Evolutionary conservation across 495 filamentous ascomycete species (phyloP), one percentile per base, ranked within the genome.

Genomic region (Hypoxylon fragiforme): DNA sequence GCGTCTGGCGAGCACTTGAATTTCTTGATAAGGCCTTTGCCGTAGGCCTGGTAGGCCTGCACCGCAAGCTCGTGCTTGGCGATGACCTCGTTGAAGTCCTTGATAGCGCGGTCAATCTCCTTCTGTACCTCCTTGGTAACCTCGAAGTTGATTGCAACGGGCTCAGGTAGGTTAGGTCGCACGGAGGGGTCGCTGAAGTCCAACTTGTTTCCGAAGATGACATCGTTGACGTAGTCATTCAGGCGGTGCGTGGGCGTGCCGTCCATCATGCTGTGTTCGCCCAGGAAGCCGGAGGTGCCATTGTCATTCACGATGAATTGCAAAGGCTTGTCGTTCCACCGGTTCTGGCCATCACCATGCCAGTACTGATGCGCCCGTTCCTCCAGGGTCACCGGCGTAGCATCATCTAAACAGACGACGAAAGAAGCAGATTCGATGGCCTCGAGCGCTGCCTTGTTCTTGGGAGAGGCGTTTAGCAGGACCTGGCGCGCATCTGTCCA

Each of bases 211-310:
- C 83, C 83, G 75, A 92, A 91, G 71, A 97, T 96, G 62, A 90
- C 75, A 64, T 83, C 81, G 78, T 92, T 94, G 71, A 91, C 80
- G 68, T 89, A 89, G 79, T 99, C 94, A 70, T 95, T 97, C 22
- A 99, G 82, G 2, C 95, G 85, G 72, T 97, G 92, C 9, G 95
- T 99, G 1, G 95, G 91, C 20, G 92, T 99, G 49, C 95, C 95
- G 70, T 99, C 95, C 95, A 99, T 99, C 95, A 99, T 97, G 73
- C 86, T 91, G 79, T 99, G 95, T 78, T 99, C 95, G 66, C 95
- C 95, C 77, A 89, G 90, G 80, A 99, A 99, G 53, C 95, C 95
- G 18, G 95, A 88, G 12, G 94, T 95, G 60, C 91, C 95, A 73
- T 99, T 99, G 65, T 97, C 92, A 73, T 96, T 97, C 73, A 99